Percentiles rank a stretch among this genome's conserved stretches.
phyloP scores from a whole-genome alignment of 306 rosid species.

The Senna tora region DNA sequence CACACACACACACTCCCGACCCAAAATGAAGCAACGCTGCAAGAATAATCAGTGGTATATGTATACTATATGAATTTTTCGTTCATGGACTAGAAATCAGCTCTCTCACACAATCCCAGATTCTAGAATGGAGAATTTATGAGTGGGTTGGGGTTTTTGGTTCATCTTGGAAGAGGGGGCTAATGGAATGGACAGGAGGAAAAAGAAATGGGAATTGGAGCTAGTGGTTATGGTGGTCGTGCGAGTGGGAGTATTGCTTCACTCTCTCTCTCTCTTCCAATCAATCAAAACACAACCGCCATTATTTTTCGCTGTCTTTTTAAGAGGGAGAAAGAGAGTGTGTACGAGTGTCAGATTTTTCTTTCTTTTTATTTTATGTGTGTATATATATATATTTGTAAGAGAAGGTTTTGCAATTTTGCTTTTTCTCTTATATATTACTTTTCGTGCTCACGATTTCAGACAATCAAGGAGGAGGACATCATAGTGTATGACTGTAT shows the following conservation, averaged over 20 bases:
- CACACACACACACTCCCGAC: conserved; percentile 31
- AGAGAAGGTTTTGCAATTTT: conserved; percentile 35
- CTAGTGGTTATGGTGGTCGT: conserved; percentile 39
- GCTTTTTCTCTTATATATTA: conserved; percentile 30
- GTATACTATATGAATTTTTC: neutral
- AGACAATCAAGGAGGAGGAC: conserved; percentile 28
- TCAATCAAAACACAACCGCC: conserved; percentile 85
- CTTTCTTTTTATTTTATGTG: neutral
- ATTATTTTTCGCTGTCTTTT: conserved; percentile 70
- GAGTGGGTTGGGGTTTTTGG: conserved; percentile 34
- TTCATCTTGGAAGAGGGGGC: conserved; percentile 45
- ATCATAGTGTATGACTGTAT: too few relatives aligned
- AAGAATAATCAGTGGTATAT: conserved; percentile 36
- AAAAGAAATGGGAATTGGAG: conserved; percentile 39
- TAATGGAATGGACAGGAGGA: conserved; percentile 35
- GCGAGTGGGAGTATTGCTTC: conserved; percentile 53
- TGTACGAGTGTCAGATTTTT: conserved; percentile 55
- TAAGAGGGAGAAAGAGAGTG: conserved; percentile 46
- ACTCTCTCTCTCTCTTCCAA: conserved; percentile 49
- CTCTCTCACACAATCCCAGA: conserved; percentile 9
- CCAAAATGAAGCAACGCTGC: conserved; percentile 35
- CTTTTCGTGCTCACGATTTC: conserved; percentile 40
- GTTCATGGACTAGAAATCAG: conserved; percentile 38
- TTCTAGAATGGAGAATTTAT: conserved; percentile 18
- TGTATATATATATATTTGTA: too few relatives aligned